phyloP scores from a whole-genome alignment of 2,329 filamentous ascomycete genomes.

The Cladorrhinum sp. region DNA sequence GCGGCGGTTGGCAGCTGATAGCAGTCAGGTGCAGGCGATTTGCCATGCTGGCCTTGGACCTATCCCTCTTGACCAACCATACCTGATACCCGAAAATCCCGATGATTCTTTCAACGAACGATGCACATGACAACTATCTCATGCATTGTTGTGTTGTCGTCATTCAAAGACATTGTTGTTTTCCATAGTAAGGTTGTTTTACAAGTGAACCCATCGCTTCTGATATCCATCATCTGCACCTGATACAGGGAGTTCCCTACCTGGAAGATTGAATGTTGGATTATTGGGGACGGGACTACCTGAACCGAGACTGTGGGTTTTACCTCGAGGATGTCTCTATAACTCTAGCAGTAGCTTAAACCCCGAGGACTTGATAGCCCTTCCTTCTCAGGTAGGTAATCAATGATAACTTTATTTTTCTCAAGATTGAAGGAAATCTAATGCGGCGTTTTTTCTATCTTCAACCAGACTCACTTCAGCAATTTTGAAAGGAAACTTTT shows the following conservation, averaged over 20 bases:
- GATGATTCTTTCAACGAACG: neutral
- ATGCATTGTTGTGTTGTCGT: neutral
- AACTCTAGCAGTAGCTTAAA: too few relatives aligned
- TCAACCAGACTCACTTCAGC: too few relatives aligned
- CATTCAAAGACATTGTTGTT: neutral
- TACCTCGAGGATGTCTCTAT: too few relatives aligned
- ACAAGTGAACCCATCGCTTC: neutral
- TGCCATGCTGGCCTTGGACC: constrained; percentile 4
- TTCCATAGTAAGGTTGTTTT: neutral
- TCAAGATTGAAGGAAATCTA: too few relatives aligned
- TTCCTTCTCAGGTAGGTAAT: too few relatives aligned
- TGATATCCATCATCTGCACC: neutral
- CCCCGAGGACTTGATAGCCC: too few relatives aligned
- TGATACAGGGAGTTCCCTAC: neutral
- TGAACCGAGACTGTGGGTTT: too few relatives aligned
- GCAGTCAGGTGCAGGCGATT: constrained; percentile 4
- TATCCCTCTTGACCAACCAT: neutral
- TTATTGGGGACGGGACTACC: too few relatives aligned
- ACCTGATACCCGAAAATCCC: neutral
- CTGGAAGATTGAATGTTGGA: neutral
- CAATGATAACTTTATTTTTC: too few relatives aligned
- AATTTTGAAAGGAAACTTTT: too few relatives aligned
- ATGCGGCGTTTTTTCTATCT: too few relatives aligned
- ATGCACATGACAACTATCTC: neutral
- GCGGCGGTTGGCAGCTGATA: constrained; percentile 8